Evolutionary conservation across 768 basidiomycete genomes (phyloP), one percentile per base, ranked within the genome.

Genomic region (Boletellus emodensis): DNA sequence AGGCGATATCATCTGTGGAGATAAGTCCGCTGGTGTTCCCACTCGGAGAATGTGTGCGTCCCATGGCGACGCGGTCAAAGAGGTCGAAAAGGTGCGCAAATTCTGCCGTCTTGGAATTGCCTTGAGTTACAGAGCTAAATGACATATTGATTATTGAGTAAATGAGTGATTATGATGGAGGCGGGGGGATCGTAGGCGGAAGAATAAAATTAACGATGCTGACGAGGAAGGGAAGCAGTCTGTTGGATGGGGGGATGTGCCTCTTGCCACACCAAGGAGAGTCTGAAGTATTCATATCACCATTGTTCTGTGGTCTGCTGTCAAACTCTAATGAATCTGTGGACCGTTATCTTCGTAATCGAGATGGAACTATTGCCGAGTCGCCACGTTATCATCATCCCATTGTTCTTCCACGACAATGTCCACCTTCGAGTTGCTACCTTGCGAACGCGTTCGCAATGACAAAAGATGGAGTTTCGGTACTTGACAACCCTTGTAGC

Each of bases 41-140:
- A 46, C 46, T 44, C 47, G 58, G 54, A 24, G 56, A 57, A 13
- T 70, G 70, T 20, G 73, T 60, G 37, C 75, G 69, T 51, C 72
- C 72, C 14, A 74, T 71, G n/a, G 75, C 75, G 26, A 83, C 73
- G 32, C 71, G 73, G 36, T 83, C 77, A 55, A 81, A 82, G 46
- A 80, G 63, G 36, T 75, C 71, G 51, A 81, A 78, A 34, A 84
- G 75, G 46, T 71, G 69, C 2, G 77, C 76, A 54, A 82, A 78
- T 44, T 83, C 81, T 36, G 75, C 73, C 10, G 66, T 75, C 60
- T 72, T 78, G 43, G 69, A 54, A 24, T 75, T 66, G 36, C 62
- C 58, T 37, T 65, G 45, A 34, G 60, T 56, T 43, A 50, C 52
- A 14, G 56, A 44, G 9, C 48, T 52, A n/a, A 57, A 11, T 1